Conservation (phyloP, 192 early-diverging fungal genomes). For the Coemansia sp. region DNA sequence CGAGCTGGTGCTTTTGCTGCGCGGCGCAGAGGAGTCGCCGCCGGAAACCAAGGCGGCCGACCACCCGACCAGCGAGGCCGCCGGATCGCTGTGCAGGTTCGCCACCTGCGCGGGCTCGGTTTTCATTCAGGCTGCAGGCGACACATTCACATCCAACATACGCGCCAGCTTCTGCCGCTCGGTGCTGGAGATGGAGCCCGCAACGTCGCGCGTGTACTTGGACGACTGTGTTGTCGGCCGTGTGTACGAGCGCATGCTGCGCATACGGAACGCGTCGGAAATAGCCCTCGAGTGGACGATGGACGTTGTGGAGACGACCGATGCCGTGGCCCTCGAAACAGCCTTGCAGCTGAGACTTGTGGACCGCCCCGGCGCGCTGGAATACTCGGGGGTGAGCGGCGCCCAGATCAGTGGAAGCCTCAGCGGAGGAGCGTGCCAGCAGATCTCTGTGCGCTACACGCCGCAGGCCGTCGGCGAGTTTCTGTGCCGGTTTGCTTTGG, state of each 20-base stretch:
- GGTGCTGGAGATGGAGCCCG: conserved; percentile 87
- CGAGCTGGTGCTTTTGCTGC: conserved; percentile 75
- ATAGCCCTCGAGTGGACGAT: conserved; percentile 85
- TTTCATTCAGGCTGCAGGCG: not conserved
- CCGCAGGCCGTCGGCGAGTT: conserved; percentile 89
- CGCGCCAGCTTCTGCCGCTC: conserved; percentile 85
- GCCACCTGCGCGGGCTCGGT: not conserved
- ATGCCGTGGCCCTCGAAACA: conserved; percentile 14
- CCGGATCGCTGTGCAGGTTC: conserved; percentile 6
- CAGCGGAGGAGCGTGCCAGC: conserved; percentile 61
- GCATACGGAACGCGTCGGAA: conserved; percentile 83
- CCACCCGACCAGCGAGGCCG: conserved; percentile 5
- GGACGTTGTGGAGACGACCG: conserved; percentile 34
- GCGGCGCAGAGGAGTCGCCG: conserved; percentile 17
- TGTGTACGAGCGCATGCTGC: conserved; percentile 87
- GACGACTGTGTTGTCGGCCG: conserved; percentile 91
- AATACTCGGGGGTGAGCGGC: not conserved
- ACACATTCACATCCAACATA: conserved; percentile 15
- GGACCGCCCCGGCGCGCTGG: not conserved
- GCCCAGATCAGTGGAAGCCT: conserved; percentile 47
- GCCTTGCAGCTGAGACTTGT: conserved; percentile 18
- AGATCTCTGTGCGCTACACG: conserved; percentile 80
- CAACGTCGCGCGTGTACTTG: conserved; percentile 87
- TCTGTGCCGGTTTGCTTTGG: conserved; percentile 81
- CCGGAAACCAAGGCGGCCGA: conserved; percentile 17